A percentile compares a stretch with the other conserved stretches of the same genome.
These are phyloP conservation scores for Xylaria sp. DNA, from an alignment of 2,329 filamentous ascomycete species.

Conservation along the genomic window DNA sequence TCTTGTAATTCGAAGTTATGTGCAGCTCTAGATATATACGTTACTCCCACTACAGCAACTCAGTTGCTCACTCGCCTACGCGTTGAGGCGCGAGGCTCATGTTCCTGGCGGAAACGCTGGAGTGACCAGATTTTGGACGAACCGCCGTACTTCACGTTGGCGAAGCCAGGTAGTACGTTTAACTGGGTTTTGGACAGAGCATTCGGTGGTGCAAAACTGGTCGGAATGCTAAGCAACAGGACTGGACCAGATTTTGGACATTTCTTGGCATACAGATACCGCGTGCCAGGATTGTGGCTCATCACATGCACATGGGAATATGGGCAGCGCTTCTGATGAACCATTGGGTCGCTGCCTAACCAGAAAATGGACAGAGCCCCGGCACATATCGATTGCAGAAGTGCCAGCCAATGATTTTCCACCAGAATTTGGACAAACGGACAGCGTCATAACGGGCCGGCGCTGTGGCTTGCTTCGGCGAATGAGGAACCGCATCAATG, in stretches of 20 bases:
- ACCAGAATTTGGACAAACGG: slow-evolving; percentile 1
- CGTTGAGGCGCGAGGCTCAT: neutral
- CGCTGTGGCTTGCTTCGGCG: neutral
- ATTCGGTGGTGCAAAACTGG: neutral
- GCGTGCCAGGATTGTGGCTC: neutral
- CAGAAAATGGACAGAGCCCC: neutral
- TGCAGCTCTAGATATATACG: neutral
- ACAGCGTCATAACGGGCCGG: neutral
- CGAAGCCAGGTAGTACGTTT: neutral
- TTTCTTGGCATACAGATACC: neutral
- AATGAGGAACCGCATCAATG: neutral
- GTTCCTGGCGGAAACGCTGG: too few species aligned
- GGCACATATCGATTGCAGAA: neutral
- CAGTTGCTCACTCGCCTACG: too few species aligned
- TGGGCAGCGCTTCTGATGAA: neutral
- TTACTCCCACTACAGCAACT: too few species aligned
- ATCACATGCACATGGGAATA: neutral
- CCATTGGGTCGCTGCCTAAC: neutral
- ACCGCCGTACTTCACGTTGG: too few species aligned
- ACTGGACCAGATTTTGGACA: neutral
- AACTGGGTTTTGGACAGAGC: neutral
- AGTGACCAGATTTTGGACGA: neutral
- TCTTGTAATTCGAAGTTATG: neutral
- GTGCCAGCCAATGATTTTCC: neutral
- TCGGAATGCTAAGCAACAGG: neutral